These are phyloP conservation scores for Cetraspora pellucida DNA, from an alignment of 192 early-diverging fungal species.

Conservation along the genomic window DNA sequence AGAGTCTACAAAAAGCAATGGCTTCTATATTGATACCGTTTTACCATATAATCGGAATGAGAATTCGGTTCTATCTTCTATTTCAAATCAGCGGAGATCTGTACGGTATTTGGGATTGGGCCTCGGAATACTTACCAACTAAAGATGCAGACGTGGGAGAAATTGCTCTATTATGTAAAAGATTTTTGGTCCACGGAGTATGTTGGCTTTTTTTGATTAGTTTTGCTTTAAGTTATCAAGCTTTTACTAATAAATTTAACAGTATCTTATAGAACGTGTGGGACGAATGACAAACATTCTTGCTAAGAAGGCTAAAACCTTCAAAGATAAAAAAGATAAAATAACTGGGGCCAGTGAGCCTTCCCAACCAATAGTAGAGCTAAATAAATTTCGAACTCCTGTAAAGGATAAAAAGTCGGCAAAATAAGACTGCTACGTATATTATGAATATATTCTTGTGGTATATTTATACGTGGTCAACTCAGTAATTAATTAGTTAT, in stretches of 20 bases:
- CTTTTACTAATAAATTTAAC: slow-evolving; percentile 22
- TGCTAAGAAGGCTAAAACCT: slow-evolving; percentile 24
- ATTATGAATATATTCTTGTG: no score
- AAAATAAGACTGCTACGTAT: slow-evolving; percentile 19
- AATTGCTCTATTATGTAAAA: slow-evolving; percentile 12
- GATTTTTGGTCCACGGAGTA: slow-evolving; percentile 22
- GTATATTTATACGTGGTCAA: no score
- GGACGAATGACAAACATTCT: slow-evolving; percentile 26
- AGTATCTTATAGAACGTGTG: slow-evolving; percentile 27
- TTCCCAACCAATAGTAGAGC: slow-evolving; percentile 14
- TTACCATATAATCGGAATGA: slow-evolving; percentile 30
- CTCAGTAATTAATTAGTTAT: no score
- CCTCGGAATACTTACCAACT: slow-evolving; percentile 20
- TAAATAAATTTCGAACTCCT: slow-evolving; percentile 23
- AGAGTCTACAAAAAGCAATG: background rate
- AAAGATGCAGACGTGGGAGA: slow-evolving; percentile 23
- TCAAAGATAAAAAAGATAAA: slow-evolving; percentile 18
- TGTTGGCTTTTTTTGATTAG: slow-evolving; percentile 10
- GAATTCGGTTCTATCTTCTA: slow-evolving; percentile 31
- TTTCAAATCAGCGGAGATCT: slow-evolving; percentile 28
- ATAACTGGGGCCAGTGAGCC: slow-evolving; percentile 4
- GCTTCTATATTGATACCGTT: slow-evolving; percentile 30
- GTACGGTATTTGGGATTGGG: slow-evolving; percentile 35
- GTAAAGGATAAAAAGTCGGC: slow-evolving; percentile 4
- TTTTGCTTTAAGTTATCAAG: slow-evolving; percentile 20